Conservation (phyloP, 768 basidiomycete species). For the Albatrellus ellisii region DNA sequence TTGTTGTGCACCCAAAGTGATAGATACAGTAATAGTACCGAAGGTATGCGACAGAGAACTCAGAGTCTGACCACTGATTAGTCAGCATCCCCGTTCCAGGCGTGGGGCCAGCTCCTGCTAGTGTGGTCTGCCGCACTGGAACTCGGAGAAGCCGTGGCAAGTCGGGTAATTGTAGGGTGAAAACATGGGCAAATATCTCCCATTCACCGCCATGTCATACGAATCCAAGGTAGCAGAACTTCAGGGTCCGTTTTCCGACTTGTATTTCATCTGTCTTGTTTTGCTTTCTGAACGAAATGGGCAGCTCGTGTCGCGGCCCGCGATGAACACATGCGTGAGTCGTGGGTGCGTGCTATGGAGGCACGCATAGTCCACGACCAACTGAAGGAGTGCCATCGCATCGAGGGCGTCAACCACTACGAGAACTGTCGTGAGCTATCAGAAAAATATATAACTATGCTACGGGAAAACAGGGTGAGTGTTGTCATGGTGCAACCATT, state of each 20-base stretch:
- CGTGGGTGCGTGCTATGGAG: constrained; percentile 94
- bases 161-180: too few species aligned
- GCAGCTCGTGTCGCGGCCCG: constrained; percentile 54
- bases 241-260: constrained; percentile 14
- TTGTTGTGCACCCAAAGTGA: too few species aligned
- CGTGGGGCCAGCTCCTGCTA: too few species aligned
- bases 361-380: constrained; percentile 79
- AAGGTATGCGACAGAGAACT: too few species aligned
- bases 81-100: too few species aligned
- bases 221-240: constrained; percentile 38
- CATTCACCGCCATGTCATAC: constrained; percentile 27
- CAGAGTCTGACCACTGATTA: too few species aligned
- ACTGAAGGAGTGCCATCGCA: constrained; percentile 77
- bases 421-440: constrained; percentile 82
- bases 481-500: background rate
- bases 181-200: too few species aligned
- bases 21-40: too few species aligned
- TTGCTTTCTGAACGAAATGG: too few species aligned
- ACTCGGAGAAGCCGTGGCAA: too few species aligned
- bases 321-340: constrained; percentile 73
- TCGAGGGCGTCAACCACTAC: constrained; percentile 86
- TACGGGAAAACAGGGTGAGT: constrained; percentile 69
- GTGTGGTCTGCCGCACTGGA: too few species aligned
- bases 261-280: background rate
- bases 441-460: constrained; percentile 69